phyloP scores from a whole-genome alignment of 2,329 filamentous ascomycete genomes.

The Monilinia vaccinii-corymbosi region DNA sequence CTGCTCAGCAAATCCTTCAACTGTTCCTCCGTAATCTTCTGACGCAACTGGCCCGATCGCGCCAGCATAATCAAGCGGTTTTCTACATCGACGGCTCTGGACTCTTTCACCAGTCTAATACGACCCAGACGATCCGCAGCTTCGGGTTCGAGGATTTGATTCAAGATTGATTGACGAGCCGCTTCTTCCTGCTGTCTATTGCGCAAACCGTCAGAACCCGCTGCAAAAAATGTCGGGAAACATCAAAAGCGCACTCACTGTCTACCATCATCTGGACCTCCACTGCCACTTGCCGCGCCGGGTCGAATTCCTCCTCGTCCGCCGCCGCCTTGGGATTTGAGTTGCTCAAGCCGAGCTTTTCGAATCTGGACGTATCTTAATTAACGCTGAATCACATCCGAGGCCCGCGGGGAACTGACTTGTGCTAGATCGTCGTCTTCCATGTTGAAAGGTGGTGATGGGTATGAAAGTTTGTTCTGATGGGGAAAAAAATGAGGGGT shows the following conservation, averaged over 20 bases:
- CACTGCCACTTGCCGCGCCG: conserved; percentile 36
- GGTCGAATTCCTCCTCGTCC: conserved; percentile 38
- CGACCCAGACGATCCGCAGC: conserved; percentile 88
- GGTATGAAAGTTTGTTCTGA: neutral
- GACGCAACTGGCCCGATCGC: conserved; percentile 72
- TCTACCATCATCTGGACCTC: conserved; percentile 52
- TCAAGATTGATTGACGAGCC: conserved; percentile 67
- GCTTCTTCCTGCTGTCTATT: conserved; percentile 50
- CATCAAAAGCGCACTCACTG: conserved; percentile 44
- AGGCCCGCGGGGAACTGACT: conserved; percentile 12
- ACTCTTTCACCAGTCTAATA: conserved; percentile 91
- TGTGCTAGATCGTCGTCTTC: conserved; percentile 30
- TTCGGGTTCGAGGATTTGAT: conserved; percentile 89
- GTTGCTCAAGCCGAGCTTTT: conserved; percentile 84
- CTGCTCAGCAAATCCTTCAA: conserved; percentile 85
- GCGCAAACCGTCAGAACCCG: neutral
- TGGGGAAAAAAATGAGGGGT: conserved; percentile 2
- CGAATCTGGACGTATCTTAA: conserved; percentile 60
- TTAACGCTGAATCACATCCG: neutral
- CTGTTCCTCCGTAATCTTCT: conserved; percentile 86
- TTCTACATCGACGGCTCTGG: conserved; percentile 82
- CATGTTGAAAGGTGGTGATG: conserved; percentile 17
- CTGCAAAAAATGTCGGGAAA: conserved; percentile 14
- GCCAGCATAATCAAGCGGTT: conserved; percentile 89
- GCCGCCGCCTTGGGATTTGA: conserved; percentile 64